phyloP scores from a whole-genome alignment of 2,329 filamentous ascomycete genomes.

The Ophiostoma novo-ulmi region DNA sequence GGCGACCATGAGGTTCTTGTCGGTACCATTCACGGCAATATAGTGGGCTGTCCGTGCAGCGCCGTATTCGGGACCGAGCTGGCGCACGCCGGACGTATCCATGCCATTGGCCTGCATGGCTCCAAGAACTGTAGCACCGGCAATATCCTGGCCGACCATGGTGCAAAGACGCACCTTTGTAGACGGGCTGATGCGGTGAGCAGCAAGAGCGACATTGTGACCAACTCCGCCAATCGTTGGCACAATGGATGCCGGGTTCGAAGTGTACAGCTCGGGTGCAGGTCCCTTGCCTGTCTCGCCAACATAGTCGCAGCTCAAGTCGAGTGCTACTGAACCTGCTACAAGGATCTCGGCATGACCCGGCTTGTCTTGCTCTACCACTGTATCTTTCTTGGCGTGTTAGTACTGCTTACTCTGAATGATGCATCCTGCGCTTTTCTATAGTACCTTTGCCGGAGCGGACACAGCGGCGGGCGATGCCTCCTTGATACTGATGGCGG shows the following conservation, averaged over 20 bases:
- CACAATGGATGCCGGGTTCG: constrained; percentile 74
- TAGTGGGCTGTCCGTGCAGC: constrained; percentile 78
- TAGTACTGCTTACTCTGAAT: neutral
- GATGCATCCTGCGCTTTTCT: neutral
- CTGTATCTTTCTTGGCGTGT: neutral
- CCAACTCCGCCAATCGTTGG: constrained; percentile 89
- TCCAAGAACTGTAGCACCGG: constrained; percentile 67
- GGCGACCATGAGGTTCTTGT: constrained; percentile 79
- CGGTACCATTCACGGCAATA: constrained; percentile 77
- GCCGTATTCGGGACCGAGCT: constrained; percentile 43
- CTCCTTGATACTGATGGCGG: neutral
- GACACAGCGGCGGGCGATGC: neutral
- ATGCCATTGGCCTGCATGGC: constrained; percentile 61
- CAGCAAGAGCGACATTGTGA: constrained; percentile 82
- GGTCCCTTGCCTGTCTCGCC: constrained; percentile 31
- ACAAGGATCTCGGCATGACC: constrained; percentile 65
- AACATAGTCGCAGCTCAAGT: constrained; percentile 75
- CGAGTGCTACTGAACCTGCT: constrained; percentile 83
- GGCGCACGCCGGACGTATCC: constrained; percentile 57
- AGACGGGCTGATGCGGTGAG: constrained; percentile 59
- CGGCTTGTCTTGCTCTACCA: neutral
- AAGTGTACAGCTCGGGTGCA: constrained; percentile 63
- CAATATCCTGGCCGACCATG: constrained; percentile 73
- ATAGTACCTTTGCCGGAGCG: neutral
- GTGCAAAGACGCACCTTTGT: constrained; percentile 69